These are phyloP conservation scores for Amaranthus hypochondriacus DNA, from an alignment of 148 eudicot genomes.

Conservation along the genomic window DNA sequence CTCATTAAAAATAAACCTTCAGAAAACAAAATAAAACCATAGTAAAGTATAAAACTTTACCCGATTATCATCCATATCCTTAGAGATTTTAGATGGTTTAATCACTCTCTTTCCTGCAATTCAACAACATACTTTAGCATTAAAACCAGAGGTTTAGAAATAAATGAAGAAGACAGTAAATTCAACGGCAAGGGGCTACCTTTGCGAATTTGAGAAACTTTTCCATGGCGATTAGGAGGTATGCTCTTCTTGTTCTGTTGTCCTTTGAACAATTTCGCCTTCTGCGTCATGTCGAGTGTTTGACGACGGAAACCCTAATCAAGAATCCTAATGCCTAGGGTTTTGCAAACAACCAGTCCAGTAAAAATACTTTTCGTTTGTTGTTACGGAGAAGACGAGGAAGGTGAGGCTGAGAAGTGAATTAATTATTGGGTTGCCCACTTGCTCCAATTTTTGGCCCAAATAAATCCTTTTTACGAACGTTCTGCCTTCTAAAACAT, in stretches of 20 bases:
- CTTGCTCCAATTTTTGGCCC: no score
- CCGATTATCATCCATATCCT: slow-evolving; percentile 59
- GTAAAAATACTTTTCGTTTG: background rate
- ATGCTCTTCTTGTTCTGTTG: slow-evolving; percentile 58
- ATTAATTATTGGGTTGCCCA: background rate
- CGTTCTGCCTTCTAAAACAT: no score
- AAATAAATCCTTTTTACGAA: no score
- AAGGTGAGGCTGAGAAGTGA: no score
- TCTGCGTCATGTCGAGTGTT: slow-evolving; percentile 65
- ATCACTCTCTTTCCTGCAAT: slow-evolving; percentile 58
- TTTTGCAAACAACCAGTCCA: slow-evolving; percentile 11
- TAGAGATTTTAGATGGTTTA: slow-evolving; percentile 60
- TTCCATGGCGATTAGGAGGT: slow-evolving; percentile 76
- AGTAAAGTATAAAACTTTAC: slow-evolving; percentile 27
- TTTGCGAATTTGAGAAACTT: slow-evolving; percentile 53
- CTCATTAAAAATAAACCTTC: background rate
- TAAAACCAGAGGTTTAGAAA: background rate
- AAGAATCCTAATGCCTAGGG: slow-evolving; percentile 17
- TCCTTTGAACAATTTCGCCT: slow-evolving; percentile 65
- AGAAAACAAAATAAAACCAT: no score
- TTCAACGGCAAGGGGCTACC: slow-evolving; percentile 27
- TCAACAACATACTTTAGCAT: background rate
- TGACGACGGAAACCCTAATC: slow-evolving; percentile 6
- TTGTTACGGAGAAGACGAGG: background rate
- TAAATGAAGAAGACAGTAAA: background rate